Evolutionary conservation across 768 basidiomycete genomes (phyloP).

Genomic region (Tulasnella sp.): DNA sequence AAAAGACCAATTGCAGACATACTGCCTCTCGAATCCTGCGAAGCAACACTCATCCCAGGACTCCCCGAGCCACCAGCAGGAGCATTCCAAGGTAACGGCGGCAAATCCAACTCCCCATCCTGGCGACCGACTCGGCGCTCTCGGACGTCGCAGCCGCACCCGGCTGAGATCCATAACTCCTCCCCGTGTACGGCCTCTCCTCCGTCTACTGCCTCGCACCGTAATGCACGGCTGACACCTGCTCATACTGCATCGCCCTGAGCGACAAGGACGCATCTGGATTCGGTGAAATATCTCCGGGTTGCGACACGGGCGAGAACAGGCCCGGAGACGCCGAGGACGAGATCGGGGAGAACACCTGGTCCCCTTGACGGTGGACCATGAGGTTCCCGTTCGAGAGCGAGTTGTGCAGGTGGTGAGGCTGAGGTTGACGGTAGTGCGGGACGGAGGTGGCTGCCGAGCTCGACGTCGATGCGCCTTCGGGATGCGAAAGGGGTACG

Average conservation of each 20-base stretch:
- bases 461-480: slow-evolving; percentile 13
- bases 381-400: slow-evolving; percentile 11
- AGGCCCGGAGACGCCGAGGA: slow-evolving; percentile 3
- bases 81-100: background rate
- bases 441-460: slow-evolving; percentile 15
- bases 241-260: background rate
- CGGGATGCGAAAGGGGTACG: slow-evolving; percentile 35
- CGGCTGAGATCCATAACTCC: background rate
- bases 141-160: background rate
- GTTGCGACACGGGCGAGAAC: background rate
- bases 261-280: background rate
- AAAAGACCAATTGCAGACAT: background rate
- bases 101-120: background rate
- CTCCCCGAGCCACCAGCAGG: background rate
- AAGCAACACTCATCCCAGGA: background rate
- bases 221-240: background rate
- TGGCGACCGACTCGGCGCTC: background rate
- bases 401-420: slow-evolving; percentile 4
- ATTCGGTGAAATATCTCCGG: background rate
- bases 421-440: background rate
- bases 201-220: background rate
- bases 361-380: slow-evolving; percentile 6
- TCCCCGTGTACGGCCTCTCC: background rate
- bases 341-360: slow-evolving; percentile 26
- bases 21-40: background rate